Evolutionary conservation across 164 flowering plant genomes (phyloP), one percentile per base, ranked within the genome.

Genomic region (Aristolochia californica): DNA sequence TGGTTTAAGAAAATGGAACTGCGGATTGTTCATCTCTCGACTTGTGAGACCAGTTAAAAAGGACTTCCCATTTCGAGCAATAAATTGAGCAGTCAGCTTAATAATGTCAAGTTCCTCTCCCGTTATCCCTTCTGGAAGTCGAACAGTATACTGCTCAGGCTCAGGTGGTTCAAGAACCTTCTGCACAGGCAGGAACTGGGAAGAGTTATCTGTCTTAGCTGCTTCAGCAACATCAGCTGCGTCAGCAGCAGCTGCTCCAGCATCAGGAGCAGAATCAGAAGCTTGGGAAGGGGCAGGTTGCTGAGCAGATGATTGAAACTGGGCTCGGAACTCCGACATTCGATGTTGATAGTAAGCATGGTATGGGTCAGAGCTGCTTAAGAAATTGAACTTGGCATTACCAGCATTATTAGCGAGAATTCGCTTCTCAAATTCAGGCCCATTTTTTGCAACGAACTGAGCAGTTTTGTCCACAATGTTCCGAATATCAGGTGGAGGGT

Each of bases 11-110:
- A 94, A 94, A 69, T 94, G 97, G 55, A 94, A 94, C 75, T 84
- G 97, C 0, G 84, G 91, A 61, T 83, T 94, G 57, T 81, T 90
- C 30, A 77, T 82, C 74, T 94, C 99, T 52, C 96, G 75, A 58
- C 87, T 88, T 0, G 97, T 86, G 70, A 94, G 66, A 23, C 94
- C 99, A 2, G 83, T 80, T 77, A 94, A 75, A 55, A 94, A 94
- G 0, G 95, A 74, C 62, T 83, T 87, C 70, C 99, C 99, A 73
- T 94, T 94, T 11, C 99, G 70, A 18, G 99, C 99, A 3, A 94
- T 97, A 80, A 88, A 88, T 70, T 94, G 99, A 0, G 99, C 96
- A 12, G 99, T 94, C 27, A 94, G 84, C 83, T 84, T 94, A 55
- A 94, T 82, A 34, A 90, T 90, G 62, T 94, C 99, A 73, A 94